phyloP scores from a whole-genome alignment of 2,329 filamentous ascomycete genomes.

The Ophiocordyceps camponoti-saundersi region DNA sequence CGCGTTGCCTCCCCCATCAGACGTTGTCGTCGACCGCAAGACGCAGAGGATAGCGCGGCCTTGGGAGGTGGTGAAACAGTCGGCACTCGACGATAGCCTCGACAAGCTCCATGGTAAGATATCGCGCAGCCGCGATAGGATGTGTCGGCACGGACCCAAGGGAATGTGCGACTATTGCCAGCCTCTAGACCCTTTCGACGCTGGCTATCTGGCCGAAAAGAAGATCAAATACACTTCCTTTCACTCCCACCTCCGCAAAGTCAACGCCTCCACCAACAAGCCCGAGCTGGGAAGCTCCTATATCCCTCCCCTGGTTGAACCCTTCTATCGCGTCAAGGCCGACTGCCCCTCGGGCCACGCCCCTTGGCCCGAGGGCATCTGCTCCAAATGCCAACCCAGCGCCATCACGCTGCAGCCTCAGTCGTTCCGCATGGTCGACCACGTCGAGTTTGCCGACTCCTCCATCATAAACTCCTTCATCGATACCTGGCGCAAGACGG shows the following conservation, averaged over 20 bases:
- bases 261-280: conserved; percentile 93
- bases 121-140: conserved; percentile 56
- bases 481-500: conserved; percentile 79
- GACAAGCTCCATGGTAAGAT: conserved; percentile 89
- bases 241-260: conserved; percentile 83
- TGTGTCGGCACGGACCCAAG: conserved; percentile 92
- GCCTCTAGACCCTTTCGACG: conserved; percentile 83
- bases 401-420: conserved; percentile 92
- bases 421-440: conserved; percentile 90
- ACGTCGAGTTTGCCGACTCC: conserved; percentile 85
- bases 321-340: conserved; percentile 74
- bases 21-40: conserved; percentile 52
- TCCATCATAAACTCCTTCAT: conserved; percentile 78
- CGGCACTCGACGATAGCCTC: conserved; percentile 67
- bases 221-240: conserved; percentile 99
- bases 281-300: conserved; percentile 86
- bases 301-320: conserved; percentile 86
- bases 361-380: conserved; percentile 89
- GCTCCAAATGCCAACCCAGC: conserved; percentile 93
- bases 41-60: conserved; percentile 30
- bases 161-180: conserved; percentile 99
- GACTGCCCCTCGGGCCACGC: conserved; percentile 89
- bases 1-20: conserved; percentile 54
- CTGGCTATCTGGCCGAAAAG: conserved; percentile 79
- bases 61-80: conserved; percentile 86